Conservation (phyloP, 352 stramenopile species). For the Phytophthora ohioensis region DNA sequence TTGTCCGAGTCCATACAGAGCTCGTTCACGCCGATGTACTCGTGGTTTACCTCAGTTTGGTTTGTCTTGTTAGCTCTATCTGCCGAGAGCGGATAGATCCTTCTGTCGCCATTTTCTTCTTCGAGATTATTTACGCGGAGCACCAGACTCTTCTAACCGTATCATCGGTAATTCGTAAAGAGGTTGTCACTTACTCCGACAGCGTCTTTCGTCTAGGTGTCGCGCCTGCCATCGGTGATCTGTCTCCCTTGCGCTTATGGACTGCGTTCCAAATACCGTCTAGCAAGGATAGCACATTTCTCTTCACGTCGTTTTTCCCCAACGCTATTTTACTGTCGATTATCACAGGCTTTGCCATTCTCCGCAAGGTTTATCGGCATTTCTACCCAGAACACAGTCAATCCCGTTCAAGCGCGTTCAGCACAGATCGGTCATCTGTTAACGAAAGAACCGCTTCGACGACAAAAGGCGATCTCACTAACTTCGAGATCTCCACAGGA, state of each 20-base stretch:
- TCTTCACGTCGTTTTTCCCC: constrained; percentile 30
- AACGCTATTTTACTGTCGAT: constrained; percentile 30
- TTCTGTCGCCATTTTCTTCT: constrained; percentile 31
- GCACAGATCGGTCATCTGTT: constrained; percentile 23
- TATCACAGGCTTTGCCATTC: constrained; percentile 27
- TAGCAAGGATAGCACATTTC: constrained; percentile 21
- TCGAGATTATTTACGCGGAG: constrained; percentile 36
- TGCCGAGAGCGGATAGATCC: constrained; percentile 41
- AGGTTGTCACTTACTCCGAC: constrained; percentile 28
- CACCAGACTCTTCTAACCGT: constrained; percentile 3
- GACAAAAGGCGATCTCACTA: constrained; percentile 35
- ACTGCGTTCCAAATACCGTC: constrained; percentile 30
- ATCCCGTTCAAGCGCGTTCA: constrained; percentile 10
- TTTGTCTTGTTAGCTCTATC: constrained; percentile 29
- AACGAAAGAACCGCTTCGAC: constrained; percentile 21
- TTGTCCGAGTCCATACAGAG: constrained; percentile 35
- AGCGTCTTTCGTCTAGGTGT: constrained; percentile 30
- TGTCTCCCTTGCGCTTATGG: constrained; percentile 38
- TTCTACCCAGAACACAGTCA: constrained; percentile 31
- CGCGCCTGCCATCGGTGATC: not conserved
- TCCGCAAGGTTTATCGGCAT: constrained; percentile 37
- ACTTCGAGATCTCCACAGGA: constrained; percentile 46
- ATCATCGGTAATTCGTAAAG: constrained; percentile 14
- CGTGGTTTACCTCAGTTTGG: constrained; percentile 36
- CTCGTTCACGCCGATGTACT: constrained; percentile 48